A percentile compares a stretch with the other conserved stretches of the same genome.
These are phyloP conservation scores for Cardamine occulta DNA, from an alignment of 345 rosid species.

Conservation along the genomic window DNA sequence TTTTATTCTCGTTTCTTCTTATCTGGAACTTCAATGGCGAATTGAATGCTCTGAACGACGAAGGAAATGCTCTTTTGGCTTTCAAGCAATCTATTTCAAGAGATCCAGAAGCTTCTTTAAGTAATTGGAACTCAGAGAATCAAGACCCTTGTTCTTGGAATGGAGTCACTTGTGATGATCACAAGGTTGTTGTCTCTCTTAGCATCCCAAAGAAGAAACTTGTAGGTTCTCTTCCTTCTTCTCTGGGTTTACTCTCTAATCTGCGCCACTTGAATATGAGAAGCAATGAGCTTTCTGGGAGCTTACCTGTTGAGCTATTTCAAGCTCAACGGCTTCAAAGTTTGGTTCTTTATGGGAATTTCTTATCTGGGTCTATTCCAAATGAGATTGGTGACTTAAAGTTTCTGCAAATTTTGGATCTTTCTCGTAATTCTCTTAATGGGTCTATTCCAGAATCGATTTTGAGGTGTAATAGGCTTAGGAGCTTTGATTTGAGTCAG, in stretches of 20 bases:
- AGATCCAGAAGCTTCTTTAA: conserved; percentile 82
- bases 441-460: conserved; percentile 74
- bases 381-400: conserved; percentile 63
- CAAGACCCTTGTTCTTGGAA: conserved; percentile 92
- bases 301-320: conserved; percentile 71
- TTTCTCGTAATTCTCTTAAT: conserved; percentile 78
- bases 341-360: conserved; percentile 86
- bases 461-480: conserved; percentile 73
- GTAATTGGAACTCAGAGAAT: conserved; percentile 74
- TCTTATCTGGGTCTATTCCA: conserved; percentile 77
- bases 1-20: conserved; percentile 40
- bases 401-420: conserved; percentile 73
- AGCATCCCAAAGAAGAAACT: conserved; percentile 89
- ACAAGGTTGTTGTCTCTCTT: conserved; percentile 64
- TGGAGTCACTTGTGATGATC: conserved; percentile 83
- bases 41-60: conserved; percentile 56
- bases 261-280: conserved; percentile 85
- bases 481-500: conserved; percentile 66
- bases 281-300: conserved; percentile 73
- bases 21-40: conserved; percentile 43
- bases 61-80: conserved; percentile 73
- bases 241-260: conserved; percentile 72
- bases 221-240: conserved; percentile 71
- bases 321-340: conserved; percentile 76
- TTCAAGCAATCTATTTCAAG: conserved; percentile 61